Percentiles rank a stretch among this genome's conserved stretches.
phyloP scores from a whole-genome alignment of 164 flowering plant genomes.

The Vitis rupestris region DNA sequence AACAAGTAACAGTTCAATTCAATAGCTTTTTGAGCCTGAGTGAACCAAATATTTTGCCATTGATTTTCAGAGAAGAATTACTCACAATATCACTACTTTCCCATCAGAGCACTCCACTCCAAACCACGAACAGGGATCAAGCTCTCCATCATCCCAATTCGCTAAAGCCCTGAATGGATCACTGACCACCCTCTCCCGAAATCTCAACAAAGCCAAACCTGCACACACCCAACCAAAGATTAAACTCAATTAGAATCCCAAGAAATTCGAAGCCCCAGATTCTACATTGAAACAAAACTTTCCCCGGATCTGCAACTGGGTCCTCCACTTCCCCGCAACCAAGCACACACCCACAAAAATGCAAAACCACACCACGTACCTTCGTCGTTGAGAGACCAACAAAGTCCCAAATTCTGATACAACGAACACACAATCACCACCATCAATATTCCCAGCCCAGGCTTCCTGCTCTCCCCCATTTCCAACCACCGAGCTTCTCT shows the following conservation, averaged over 20 bases:
- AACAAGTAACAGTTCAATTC: too few relatives aligned
- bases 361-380: slow-evolving; percentile 33
- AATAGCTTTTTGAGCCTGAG: too few relatives aligned
- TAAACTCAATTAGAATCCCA: too few relatives aligned
- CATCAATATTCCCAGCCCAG: slow-evolving; percentile 11
- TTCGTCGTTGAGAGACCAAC: slow-evolving; percentile 58
- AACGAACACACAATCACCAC: slow-evolving; percentile 22
- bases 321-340: slow-evolving; percentile 2
- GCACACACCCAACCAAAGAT: slow-evolving; percentile 9
- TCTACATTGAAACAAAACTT: too few relatives aligned
- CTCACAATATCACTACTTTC: slow-evolving; percentile 62
- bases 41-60: too few relatives aligned
- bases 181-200: slow-evolving; percentile 43
- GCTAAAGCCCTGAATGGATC: slow-evolving; percentile 64
- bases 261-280: neutral
- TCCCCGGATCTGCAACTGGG: neutral
- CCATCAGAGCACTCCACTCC: slow-evolving; percentile 68
- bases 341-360: slow-evolving; percentile 1
- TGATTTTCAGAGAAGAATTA: slow-evolving; percentile 8
- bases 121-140: slow-evolving; percentile 58
- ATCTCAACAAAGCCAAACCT: slow-evolving; percentile 59
- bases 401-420: slow-evolving; percentile 23
- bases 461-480: slow-evolving; percentile 33
- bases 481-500: too few relatives aligned
- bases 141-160: slow-evolving; percentile 47